Base-by-base conservation (phyloP, 306 rosid genomes). In the Hippophae rhamnoides region DNA sequence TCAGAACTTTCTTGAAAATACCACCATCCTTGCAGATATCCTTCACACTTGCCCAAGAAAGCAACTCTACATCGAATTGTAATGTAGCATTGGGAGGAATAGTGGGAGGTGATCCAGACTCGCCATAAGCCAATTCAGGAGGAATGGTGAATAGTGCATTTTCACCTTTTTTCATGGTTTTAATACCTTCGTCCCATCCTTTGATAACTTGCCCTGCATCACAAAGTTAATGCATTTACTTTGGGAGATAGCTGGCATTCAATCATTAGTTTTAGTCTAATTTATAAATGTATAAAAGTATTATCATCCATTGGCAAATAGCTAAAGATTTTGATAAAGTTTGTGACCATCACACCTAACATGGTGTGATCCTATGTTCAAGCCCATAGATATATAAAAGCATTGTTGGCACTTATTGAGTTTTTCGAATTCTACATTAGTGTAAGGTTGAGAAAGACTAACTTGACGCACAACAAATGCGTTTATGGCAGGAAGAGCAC, bases 21-120 rank as follows among this genome's bases (percentile, higher is more conserved):
- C 99, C 99, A 47, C 99, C 99, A 69, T 92, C 99, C 76, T 92
- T 92, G 31, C 84, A 76, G 52, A 90, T 81, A 69, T 87, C 97
- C 68, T 82, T 87, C 46, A 90, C 82, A 63, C 90, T 87, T 43
- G 78, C 75, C 99, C 99, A 92, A 9, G 95, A 83, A 44, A 92
- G 69, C 62, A 92, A 73, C 69, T 92, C 99, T 58, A 92, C 93
- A 42, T 88, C 93, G 23, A 92, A 92, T 45, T 88, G 95, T 54
- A 92, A 81, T 2, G 95, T 85, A 3, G 99, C 86, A 58, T 62
- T 83, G 41, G 99, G 88, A 67, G 99, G 99, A 68, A 92, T 88
- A 2, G 95, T 83, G 42, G 93, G 93, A 43, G 96, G 84, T 13
- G 87, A 87, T 38, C 99, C 96, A 44, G 82, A 58, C 55, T 77